Base-by-base conservation (phyloP, 768 basidiomycete genomes). In the Tricholomella constricta region DNA sequence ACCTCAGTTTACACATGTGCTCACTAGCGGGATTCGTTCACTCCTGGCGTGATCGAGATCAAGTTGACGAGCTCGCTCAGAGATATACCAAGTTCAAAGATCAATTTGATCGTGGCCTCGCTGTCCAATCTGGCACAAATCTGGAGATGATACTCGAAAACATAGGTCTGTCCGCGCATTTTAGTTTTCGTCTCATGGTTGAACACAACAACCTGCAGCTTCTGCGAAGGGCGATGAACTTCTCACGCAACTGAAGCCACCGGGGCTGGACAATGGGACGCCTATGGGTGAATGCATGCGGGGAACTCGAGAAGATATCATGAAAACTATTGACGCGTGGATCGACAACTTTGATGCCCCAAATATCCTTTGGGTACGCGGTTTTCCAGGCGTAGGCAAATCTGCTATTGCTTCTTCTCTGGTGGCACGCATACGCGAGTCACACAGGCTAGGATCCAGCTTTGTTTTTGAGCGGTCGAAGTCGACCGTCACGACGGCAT, bases 301-400 rank as follows among this genome's bases (percentile, higher is more conserved):
- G 19, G 58, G 55, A 3, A 62, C 61, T 7, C 48, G 61, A n/a
- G 14, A 43, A 25, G 50, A 51, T 23, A 34, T 51, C 9, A 1
- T 43, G 15, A 19, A 6, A 1, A 11, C 4, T 7, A 44, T 51
- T 19, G 31, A 51, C 2, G 23, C 22, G 10, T 43, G 36, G 65
- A 36, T 56, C 11, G 37, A 56, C 37, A 55, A 62, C 45, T 6
- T 52, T 17, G 43, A 55, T 10, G 57, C 54, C 20, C 34, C 23
- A 3, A 66, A 65, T 42, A 58, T 66, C 12, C 52, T 62, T 23
- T 62, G 61, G 63, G 43, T 66, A 25, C 43, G 38, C 6, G 65
- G 65, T 6, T 51, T 46, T 50, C 64, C 64, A 9, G 64, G 64
- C 15, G 60, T 55, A 2, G 65, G 65, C 11, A 67, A 67, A 23